These are phyloP conservation scores for Hypoxylon rubiginosum DNA, from an alignment of 2,329 filamentous ascomycete species.

Conservation along the genomic window DNA sequence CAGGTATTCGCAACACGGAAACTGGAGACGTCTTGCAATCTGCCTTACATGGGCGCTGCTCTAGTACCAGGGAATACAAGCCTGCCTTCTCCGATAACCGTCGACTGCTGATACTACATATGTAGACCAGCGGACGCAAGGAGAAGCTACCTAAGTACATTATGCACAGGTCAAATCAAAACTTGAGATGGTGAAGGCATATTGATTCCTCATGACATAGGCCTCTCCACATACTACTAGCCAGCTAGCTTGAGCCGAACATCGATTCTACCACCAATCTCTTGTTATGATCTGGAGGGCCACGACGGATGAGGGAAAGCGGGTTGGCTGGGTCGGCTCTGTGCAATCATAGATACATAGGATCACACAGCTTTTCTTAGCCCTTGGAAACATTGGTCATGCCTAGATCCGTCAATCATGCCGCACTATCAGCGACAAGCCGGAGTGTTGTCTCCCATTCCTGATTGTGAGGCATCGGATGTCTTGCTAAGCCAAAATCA, in stretches of 20 bases:
- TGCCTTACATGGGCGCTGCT: neutral
- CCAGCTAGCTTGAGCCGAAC: constrained; percentile 13
- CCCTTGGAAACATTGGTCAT: constrained; percentile 36
- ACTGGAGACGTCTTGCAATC: constrained; percentile 8
- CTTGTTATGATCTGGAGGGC: constrained; percentile 16
- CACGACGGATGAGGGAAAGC: constrained; percentile 16
- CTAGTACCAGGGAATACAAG: no score
- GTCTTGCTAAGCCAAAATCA: constrained; percentile 46
- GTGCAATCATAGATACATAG: constrained; percentile 31
- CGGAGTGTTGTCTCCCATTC: constrained; percentile 45
- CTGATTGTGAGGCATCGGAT: constrained; percentile 46
- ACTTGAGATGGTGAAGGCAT: neutral
- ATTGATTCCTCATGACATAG: constrained; percentile 8
- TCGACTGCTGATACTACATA: neutral
- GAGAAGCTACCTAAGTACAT: neutral
- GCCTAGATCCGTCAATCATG: constrained; percentile 39
- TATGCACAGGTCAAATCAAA: neutral
- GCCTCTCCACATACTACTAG: constrained; percentile 9
- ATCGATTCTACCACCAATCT: neutral
- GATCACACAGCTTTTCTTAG: constrained; percentile 27
- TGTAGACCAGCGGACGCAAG: neutral
- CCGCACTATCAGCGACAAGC: constrained; percentile 44
- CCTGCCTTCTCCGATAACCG: neutral
- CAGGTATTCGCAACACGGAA: constrained; percentile 32
- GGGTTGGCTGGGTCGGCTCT: constrained; percentile 19